These are phyloP conservation scores for Globisporangium parvum DNA, from an alignment of 352 stramenopile genomes.

Conservation along the genomic window DNA sequence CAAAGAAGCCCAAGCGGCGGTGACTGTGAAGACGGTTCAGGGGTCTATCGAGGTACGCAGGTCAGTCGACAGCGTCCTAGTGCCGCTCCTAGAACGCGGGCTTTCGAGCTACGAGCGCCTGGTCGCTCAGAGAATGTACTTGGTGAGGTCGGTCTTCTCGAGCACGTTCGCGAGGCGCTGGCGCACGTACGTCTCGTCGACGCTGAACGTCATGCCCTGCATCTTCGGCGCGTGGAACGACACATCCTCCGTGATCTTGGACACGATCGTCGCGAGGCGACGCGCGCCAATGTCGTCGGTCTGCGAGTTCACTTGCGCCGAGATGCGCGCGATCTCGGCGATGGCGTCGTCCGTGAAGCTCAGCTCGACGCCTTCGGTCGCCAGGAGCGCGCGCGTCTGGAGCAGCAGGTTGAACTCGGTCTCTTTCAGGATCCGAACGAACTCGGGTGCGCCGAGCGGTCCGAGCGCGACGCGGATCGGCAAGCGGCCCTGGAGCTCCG, in stretches of 20 bases:
- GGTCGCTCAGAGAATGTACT: slow-evolving; percentile 93
- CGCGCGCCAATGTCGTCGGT: slow-evolving; percentile 98
- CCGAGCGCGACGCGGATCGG: slow-evolving; percentile 98
- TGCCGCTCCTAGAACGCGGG: no score
- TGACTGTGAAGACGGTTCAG: slow-evolving; percentile 1
- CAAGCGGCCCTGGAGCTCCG: slow-evolving; percentile 96
- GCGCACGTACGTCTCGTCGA: slow-evolving; percentile 93
- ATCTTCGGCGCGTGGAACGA: slow-evolving; percentile 96
- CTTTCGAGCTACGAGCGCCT: no score
- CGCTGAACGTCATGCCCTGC: slow-evolving; percentile 67
- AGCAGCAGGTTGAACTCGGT: slow-evolving; percentile 93
- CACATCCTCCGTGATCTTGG: slow-evolving; percentile 97
- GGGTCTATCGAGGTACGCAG: background rate
- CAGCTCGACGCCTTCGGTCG: slow-evolving; percentile 93
- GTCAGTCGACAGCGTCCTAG: background rate
- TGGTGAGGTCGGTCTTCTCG: slow-evolving; percentile 92
- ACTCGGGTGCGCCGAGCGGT: slow-evolving; percentile 94
- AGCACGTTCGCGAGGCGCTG: slow-evolving; percentile 92
- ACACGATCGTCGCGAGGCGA: slow-evolving; percentile 95
- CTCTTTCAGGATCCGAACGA: slow-evolving; percentile 98
- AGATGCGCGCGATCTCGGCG: slow-evolving; percentile 94
- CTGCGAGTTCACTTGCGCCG: slow-evolving; percentile 92
- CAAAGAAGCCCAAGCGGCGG: slow-evolving; percentile 26
- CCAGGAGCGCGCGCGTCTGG: slow-evolving; percentile 96
- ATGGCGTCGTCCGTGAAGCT: slow-evolving; percentile 95